Base-by-base conservation (phyloP, 768 basidiomycete species). In the Pleurotus platypus region DNA sequence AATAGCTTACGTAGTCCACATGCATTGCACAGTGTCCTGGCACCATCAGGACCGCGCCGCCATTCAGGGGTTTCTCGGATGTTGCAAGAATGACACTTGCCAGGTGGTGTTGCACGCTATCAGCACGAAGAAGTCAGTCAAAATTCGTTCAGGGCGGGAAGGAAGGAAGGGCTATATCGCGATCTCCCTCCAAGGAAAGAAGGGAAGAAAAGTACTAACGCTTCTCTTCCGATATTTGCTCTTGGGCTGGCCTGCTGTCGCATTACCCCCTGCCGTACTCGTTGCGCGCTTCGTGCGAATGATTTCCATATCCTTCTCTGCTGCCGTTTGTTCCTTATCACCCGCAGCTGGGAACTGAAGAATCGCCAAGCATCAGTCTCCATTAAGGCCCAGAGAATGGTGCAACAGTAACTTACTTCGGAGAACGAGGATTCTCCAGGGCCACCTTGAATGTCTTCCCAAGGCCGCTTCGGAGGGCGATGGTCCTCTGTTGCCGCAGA, bases 61-160 rank as follows among this genome's bases (percentile, higher is more conserved):
- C 90, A 92, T 69, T 92, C 90, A n/a, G 90, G 90, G 3, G 90
- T 92, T 67, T 92, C 90, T 58, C 87, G 78, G 56, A 91, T 92
- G 71, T 90, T 89, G 68, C 90, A 92, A 30, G 90, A 91, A 70
- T 92, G 89, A 64, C 90, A 92, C 66, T 92, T 90, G 8, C 90
- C 90, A 4, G 90, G 90, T 15, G 90, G 90, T 38, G 87, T 90
- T 45, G 90, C 89, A 62, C 90, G 84, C 90, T 92, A 72, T 51
- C 63, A 66, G 5, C 22, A 49, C 22, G 30, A 24, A 20, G 26
- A 27, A 46, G 39, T 56, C 42, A 56, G 39, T 16, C 6, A 22
- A 35, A 22, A 8, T 13, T 45, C 12, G 15, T n/a, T 16, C 55
- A 45, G 35, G 26, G 55, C 12, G 39, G 51, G 48, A 61, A 59